Percentiles rank a stretch among this genome's conserved stretches.
These are phyloP conservation scores for Monilinia aucupariae DNA, from an alignment of 2,329 filamentous ascomycete species.

Conservation along the genomic window DNA sequence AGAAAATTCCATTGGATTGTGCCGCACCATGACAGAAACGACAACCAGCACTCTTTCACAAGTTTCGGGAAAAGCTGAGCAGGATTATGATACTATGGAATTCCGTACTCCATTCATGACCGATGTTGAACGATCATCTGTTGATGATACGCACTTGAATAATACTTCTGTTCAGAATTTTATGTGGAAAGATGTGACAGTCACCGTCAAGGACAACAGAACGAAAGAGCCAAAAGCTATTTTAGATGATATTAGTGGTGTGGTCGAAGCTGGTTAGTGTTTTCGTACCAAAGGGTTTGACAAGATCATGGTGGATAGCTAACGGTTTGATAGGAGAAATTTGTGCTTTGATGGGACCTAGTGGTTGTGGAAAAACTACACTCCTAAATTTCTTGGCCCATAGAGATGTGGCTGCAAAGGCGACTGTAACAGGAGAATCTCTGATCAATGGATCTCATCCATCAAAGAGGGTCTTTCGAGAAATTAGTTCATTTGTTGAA, in stretches of 20 bases:
- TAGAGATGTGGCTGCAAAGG: constrained; percentile 46
- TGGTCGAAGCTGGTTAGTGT: constrained; percentile 54
- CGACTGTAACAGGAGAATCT: constrained; percentile 49
- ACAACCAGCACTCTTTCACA: constrained; percentile 12
- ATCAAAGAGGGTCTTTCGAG: constrained; percentile 52
- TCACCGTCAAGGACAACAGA: constrained; percentile 66
- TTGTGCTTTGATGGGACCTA: constrained; percentile 76
- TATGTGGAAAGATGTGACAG: constrained; percentile 61
- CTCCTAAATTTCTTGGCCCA: constrained; percentile 74
- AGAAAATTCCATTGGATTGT: background rate
- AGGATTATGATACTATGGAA: constrained; percentile 8
- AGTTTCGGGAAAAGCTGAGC: constrained; percentile 8
- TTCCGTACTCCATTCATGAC: constrained; percentile 15
- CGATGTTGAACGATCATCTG: constrained; percentile 30
- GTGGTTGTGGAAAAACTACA: constrained; percentile 72
- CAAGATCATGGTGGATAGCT: background rate
- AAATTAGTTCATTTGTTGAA: constrained; percentile 73
- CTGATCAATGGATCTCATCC: constrained; percentile 58
- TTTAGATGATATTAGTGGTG: constrained; percentile 56
- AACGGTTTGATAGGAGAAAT: constrained; percentile 52
- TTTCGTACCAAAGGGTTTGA: background rate
- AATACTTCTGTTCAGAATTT: constrained; percentile 62
- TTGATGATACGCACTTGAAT: constrained; percentile 42
- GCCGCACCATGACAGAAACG: constrained; percentile 12
- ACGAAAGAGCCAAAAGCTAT: constrained; percentile 59